phyloP scores from a whole-genome alignment of 202 grass and related monocot species.

The Eragrostis tef region DNA sequence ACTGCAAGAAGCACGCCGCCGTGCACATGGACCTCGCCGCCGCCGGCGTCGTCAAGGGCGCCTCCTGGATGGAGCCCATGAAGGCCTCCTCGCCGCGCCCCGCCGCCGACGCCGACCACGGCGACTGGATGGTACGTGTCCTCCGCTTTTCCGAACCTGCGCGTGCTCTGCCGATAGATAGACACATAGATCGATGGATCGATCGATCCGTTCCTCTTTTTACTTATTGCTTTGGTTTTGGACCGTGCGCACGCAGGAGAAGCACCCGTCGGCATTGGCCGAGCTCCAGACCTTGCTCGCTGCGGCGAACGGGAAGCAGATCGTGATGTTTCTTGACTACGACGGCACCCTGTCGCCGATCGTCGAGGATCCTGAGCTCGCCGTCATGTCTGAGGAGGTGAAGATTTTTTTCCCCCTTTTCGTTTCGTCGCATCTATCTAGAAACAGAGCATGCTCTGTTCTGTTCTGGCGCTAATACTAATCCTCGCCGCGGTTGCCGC shows the following conservation, averaged over 20 bases:
- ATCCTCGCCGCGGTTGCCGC: background rate
- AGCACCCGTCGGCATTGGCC: constrained; percentile 75
- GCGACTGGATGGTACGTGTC: constrained; percentile 60
- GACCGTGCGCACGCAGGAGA: constrained; percentile 38
- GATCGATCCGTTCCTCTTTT: background rate
- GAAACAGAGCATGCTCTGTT: constrained; percentile 8
- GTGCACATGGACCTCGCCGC: constrained; percentile 45
- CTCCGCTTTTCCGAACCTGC: background rate
- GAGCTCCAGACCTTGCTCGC: constrained; percentile 49
- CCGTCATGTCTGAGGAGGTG: constrained; percentile 82
- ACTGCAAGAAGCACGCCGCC: constrained; percentile 51
- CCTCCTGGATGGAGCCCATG: constrained; percentile 63
- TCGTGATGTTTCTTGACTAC: constrained; percentile 94
- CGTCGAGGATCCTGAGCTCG: constrained; percentile 74
- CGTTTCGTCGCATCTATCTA: no score
- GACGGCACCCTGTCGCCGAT: constrained; percentile 95
- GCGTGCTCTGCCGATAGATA: background rate
- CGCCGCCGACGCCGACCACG: constrained; percentile 37
- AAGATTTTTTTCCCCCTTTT: background rate
- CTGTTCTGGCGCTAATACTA: background rate
- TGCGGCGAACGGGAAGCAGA: constrained; percentile 59
- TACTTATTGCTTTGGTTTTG: background rate
- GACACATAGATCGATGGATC: background rate
- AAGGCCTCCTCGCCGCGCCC: constrained; percentile 69
- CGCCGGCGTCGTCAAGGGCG: constrained; percentile 2